These are phyloP conservation scores for Penicillium malachiteum DNA, from an alignment of 495 filamentous ascomycete species.

Conservation along the genomic window DNA sequence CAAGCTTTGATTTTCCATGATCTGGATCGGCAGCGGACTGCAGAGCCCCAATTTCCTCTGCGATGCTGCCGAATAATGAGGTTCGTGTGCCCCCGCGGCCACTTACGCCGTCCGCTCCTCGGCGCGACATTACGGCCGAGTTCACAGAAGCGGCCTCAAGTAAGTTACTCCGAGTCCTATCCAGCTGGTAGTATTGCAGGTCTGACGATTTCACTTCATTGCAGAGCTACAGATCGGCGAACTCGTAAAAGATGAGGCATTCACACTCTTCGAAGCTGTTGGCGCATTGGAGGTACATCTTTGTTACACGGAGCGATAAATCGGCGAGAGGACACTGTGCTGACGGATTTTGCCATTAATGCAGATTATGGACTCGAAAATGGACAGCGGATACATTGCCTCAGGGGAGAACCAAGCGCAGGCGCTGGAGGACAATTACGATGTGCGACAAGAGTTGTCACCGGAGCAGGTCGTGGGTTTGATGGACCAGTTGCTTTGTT, in stretches of 20 bases:
- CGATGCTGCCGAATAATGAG: conserved; percentile 43
- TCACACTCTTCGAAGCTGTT: conserved; percentile 91
- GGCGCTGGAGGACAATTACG: conserved; percentile 78
- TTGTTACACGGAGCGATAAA: conserved; percentile 9
- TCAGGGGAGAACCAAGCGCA: conserved; percentile 63
- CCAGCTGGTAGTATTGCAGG: background rate
- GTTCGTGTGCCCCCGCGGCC: conserved; percentile 35
- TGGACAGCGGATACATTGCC: conserved; percentile 86
- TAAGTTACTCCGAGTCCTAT: conserved; percentile 35
- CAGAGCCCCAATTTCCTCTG: conserved; percentile 22
- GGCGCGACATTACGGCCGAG: conserved; percentile 73
- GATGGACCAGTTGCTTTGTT: conserved; percentile 88
- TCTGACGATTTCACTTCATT: conserved; percentile 7
- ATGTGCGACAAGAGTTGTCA: conserved; percentile 64
- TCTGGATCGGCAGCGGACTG: conserved; percentile 31
- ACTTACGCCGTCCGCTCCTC: conserved; percentile 48
- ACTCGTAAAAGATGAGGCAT: conserved; percentile 89
- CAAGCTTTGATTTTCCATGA: conserved; percentile 9
- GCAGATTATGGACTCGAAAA: conserved; percentile 97
- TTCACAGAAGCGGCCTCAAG: conserved; percentile 70
- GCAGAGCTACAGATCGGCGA: conserved; percentile 74
- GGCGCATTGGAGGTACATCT: conserved; percentile 83
- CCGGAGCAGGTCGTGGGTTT: conserved; percentile 85
- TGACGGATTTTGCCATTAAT: conserved; percentile 10
- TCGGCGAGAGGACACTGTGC: conserved; percentile 2